phyloP scores from a whole-genome alignment of 129 eudicot species.

The Helianthus tuberosus region DNA sequence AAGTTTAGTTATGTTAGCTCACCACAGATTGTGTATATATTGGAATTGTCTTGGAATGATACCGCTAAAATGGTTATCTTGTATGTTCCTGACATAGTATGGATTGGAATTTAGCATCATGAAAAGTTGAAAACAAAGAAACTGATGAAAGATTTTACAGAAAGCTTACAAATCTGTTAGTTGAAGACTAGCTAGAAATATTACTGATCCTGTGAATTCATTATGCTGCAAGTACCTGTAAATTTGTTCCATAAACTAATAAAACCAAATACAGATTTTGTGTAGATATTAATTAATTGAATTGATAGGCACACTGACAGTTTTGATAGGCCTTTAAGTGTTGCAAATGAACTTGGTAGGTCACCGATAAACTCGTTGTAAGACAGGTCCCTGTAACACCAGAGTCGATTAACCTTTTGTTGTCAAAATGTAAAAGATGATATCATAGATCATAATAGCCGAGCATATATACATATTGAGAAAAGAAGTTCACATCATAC shows the following conservation, averaged over 20 bases:
- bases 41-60: slow-evolving; percentile 84
- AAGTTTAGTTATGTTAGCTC: slow-evolving; percentile 18
- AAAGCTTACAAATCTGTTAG: slow-evolving; percentile 74
- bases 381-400: slow-evolving; percentile 77
- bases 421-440: neutral
- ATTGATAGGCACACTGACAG: slow-evolving; percentile 55
- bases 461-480: slow-evolving; percentile 18
- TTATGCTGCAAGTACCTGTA: slow-evolving; percentile 85
- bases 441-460: slow-evolving; percentile 1
- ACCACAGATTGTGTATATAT: slow-evolving; percentile 71
- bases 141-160: neutral
- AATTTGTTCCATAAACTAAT: neutral
- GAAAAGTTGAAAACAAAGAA: neutral
- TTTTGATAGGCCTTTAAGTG: slow-evolving; percentile 59
- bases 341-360: slow-evolving; percentile 75
- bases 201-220: slow-evolving; percentile 84
- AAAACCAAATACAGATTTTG: slow-evolving; percentile 3
- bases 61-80: slow-evolving; percentile 95
- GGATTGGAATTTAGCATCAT: slow-evolving; percentile 16
- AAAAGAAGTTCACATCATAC: slow-evolving; percentile 44
- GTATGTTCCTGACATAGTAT: slow-evolving; percentile 70
- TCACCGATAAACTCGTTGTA: slow-evolving; percentile 79
- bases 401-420: slow-evolving; percentile 8
- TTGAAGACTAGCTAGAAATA: slow-evolving; percentile 66
- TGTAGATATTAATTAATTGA: slow-evolving; percentile 9